Percentiles rank a stretch among this genome's conserved stretches.
Evolutionary conservation across 2,329 filamentous ascomycete species (phyloP).

Genomic region (Ophiocordyceps robertsii): DNA sequence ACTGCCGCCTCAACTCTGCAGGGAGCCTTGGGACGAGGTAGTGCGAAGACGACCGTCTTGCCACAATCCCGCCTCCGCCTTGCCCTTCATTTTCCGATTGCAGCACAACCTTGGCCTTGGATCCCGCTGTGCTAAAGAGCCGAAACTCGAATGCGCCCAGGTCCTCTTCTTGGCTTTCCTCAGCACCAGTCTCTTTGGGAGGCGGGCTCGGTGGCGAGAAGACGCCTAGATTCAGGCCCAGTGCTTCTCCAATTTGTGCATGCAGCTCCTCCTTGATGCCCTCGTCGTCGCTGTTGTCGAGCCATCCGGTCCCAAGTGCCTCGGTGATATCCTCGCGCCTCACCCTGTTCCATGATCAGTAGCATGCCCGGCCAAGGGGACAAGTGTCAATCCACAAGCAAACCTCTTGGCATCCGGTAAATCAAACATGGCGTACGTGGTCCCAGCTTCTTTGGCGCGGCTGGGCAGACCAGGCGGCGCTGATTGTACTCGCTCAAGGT

Average conservation of each 20-base stretch:
- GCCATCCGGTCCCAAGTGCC: slow-evolving; percentile 7
- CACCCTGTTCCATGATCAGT: neutral
- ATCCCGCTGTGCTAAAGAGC: slow-evolving; percentile 36
- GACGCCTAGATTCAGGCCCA: slow-evolving; percentile 23
- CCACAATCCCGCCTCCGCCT: slow-evolving; percentile 21
- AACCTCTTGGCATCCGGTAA: slow-evolving; percentile 19
- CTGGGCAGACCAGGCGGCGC: too few species aligned
- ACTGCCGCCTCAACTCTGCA: slow-evolving; percentile 22
- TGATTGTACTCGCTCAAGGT: too few species aligned
- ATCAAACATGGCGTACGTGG: slow-evolving; percentile 13
- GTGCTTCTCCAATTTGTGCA: slow-evolving; percentile 31
- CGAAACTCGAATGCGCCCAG: slow-evolving; percentile 38
- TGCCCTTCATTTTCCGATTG: slow-evolving; percentile 24
- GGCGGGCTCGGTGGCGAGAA: neutral
- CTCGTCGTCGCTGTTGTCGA: slow-evolving; percentile 11
- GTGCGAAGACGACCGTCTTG: slow-evolving; percentile 28
- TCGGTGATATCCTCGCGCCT: slow-evolving; percentile 1
- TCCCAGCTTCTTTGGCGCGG: too few species aligned
- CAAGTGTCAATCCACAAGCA: neutral
- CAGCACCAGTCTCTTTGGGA: neutral
- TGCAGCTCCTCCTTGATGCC: slow-evolving; percentile 24
- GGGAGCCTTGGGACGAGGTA: slow-evolving; percentile 32
- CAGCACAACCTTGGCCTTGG: slow-evolving; percentile 37
- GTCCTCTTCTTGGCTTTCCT: slow-evolving; percentile 16
- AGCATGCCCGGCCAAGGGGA: neutral